These are phyloP conservation scores for Cladophialophora bantiana DNA, from an alignment of 2,329 filamentous ascomycete species.

Conservation along the genomic window DNA sequence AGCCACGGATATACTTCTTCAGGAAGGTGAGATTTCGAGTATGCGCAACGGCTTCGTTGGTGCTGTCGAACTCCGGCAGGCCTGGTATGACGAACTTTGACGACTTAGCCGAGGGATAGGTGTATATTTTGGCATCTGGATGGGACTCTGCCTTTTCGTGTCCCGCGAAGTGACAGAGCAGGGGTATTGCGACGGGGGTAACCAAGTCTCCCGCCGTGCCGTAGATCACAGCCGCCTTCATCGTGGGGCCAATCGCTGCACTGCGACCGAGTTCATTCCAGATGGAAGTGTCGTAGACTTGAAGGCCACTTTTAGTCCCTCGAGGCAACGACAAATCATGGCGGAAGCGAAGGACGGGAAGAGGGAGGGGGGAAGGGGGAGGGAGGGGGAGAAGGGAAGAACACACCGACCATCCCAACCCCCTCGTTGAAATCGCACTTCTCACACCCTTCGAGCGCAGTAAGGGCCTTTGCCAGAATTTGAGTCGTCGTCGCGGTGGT, in stretches of 20 bases:
- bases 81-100: conserved; percentile 59
- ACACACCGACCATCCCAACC: conserved; percentile 46
- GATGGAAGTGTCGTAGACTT: conserved; percentile 39
- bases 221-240: conserved; percentile 47
- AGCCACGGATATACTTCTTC: conserved; percentile 68
- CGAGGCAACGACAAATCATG: background rate
- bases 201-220: conserved; percentile 32
- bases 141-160: conserved; percentile 24
- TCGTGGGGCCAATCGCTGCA: conserved; percentile 39
- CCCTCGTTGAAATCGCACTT: conserved; percentile 42
- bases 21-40: conserved; percentile 71
- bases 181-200: conserved; percentile 35
- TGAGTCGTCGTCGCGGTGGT: background rate
- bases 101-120: conserved; percentile 56
- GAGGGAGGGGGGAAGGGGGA: background rate
- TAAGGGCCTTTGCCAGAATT: conserved; percentile 32
- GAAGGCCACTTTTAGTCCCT: background rate
- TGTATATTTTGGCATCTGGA: conserved; percentile 44
- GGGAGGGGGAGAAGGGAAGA: background rate
- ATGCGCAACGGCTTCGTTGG: conserved; percentile 67
- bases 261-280: conserved; percentile 25
- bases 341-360: no score
- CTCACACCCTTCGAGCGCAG: conserved; percentile 37
- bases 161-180: conserved; percentile 44
- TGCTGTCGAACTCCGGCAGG: conserved; percentile 59